Evolutionary conservation across 257 asterid genomes (phyloP), one percentile per base, ranked within the genome.

Genomic region (Gardenia jasminoides): DNA sequence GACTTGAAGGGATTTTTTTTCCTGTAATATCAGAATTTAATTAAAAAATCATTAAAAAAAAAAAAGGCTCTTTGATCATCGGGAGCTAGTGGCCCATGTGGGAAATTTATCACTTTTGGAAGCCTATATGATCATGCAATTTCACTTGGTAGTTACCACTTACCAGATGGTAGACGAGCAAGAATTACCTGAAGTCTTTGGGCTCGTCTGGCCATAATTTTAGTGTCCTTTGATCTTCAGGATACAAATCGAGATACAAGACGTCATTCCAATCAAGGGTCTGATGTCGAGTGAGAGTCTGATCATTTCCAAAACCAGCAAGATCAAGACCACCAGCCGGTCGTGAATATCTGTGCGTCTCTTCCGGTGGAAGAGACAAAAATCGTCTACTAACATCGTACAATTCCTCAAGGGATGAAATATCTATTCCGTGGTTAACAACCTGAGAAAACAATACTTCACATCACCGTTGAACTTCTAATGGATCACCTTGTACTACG

Each of bases 151-250:
- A 10, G 11, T 44, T 44, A 7, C 3, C 5, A 43, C 7, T 43
- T 2, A 43, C 11, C 11, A 7, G 48, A 44, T 44, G 7, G 11
- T 10, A 10, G 48, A 44, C 48, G 48, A 44, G 48, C 11, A 36
- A 52, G 4, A 52, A 36, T 12, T 80, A 79, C 90, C 84, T 88
- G 52, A 88, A 85, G 39, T 65, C 74, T 13, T 7, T 1, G 2
- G 91, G 91, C 30, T 80, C 80, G 73, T 85, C 77, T 0, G 91
- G 91, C 89, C 88, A 88, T 1, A 82, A 78, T 3, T 84, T 80
- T 70, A 80, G 80, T 43, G 80, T 85, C 31, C 80, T 72, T 17
- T 46, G 68, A 44, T 47, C 71, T 33, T 79, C 83, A 1, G 89
- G 85, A 26, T 36, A 74, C 24, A 88, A 79, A 26, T 31, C 46